Evolutionary conservation across 768 basidiomycete species (phyloP), one percentile per base, ranked within the genome.

Genomic region (Trametes sanguinea): DNA sequence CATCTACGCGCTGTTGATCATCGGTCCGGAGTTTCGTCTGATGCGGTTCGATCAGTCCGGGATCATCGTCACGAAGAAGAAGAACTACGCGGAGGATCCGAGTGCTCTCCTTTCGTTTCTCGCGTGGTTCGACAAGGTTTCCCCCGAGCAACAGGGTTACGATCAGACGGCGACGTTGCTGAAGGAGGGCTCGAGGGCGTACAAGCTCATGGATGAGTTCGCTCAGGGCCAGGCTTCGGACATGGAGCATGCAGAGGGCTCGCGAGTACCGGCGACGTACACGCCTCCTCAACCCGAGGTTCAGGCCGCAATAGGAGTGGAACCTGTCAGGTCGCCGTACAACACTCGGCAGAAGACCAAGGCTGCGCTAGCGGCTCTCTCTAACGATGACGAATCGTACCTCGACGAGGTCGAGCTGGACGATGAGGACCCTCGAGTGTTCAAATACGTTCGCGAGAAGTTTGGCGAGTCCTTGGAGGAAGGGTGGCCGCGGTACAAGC

Each of bases 1-100:
- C 7, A 50, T 62, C 51, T 62, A 48, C 46, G 57, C 53, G 44
- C 61, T 54, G 33, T 13, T 62, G 29, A 39, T 62, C 27, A 33
- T 44, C 44, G 61, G 54, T 7, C 10, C 14, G 1, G 40, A 45
- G 22, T 51, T 53, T 44, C 48, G 61, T 8, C n/a, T 22, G 2
- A n/a, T 62, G 32, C 50, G 42, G 3, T 58, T 55, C 55, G 61
- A 63, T 43, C 43, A 51, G 1, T 47, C 51, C 2, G 51, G 56
- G 0, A 30, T 58, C 11, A 22, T 53, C 39, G 51, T 54, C 8
- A 47, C 56, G 5, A 13, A 51, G 33, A 42, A 37, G 39, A 0
- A 42, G 27, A 40, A 58, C 39, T 63, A 63, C 47, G 35, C 45
- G 17, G 10, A 45, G 22, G 42, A 57, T 5, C 56, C 56, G 30